These are phyloP conservation scores for Fusarium musae DNA, from an alignment of 2,329 filamentous ascomycete genomes.

Conservation along the genomic window DNA sequence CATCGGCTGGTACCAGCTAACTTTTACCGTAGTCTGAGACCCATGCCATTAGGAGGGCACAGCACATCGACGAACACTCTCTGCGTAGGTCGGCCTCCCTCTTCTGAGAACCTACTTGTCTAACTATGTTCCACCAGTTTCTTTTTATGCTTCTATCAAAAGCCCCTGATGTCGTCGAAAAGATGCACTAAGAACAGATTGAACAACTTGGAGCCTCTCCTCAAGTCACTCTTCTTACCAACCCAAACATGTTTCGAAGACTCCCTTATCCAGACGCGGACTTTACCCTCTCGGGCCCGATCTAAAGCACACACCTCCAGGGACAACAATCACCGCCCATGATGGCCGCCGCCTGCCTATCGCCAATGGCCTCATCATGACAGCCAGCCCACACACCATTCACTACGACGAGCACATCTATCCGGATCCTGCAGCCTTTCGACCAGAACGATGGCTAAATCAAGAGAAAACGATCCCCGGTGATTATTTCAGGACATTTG, in stretches of 20 bases:
- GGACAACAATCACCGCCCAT: neutral
- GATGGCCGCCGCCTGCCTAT: conserved; percentile 8
- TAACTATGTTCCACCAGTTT: neutral
- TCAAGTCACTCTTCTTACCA: neutral
- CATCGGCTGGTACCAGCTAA: neutral
- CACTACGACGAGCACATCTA: conserved; percentile 16
- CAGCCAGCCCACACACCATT: conserved; percentile 4
- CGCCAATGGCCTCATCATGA: conserved; percentile 5
- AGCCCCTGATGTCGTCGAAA: neutral
- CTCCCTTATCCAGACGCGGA: conserved; percentile 22
- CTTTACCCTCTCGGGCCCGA: conserved; percentile 16
- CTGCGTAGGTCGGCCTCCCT: neutral
- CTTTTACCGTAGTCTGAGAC: neutral
- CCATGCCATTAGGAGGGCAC: conserved; percentile 17
- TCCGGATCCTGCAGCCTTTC: neutral
- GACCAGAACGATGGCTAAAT: conserved; percentile 18
- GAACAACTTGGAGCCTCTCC: neutral
- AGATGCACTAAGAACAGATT: conserved; percentile 18
- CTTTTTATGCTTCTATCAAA: conserved; percentile 20
- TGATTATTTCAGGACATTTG: conserved; percentile 47
- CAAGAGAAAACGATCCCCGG: neutral
- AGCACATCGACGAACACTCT: conserved; percentile 17
- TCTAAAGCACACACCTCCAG: neutral
- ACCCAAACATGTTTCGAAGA: conserved; percentile 4
- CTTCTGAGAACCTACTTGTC: neutral